phyloP scores from a whole-genome alignment of 148 eudicot species.

The Selenicereus undatus region DNA sequence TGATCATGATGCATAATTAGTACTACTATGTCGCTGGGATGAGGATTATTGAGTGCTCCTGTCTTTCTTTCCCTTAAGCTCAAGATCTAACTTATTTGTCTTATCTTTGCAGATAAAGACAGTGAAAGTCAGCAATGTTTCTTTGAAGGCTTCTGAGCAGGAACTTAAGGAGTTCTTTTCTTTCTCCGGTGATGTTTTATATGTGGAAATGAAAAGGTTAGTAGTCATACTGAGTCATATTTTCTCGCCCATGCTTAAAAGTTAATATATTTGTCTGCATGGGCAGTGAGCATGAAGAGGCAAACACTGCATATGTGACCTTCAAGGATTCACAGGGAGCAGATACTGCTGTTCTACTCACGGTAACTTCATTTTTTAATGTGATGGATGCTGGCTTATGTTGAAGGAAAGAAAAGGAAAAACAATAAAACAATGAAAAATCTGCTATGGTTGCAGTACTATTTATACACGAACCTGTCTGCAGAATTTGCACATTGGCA shows the following conservation, averaged over 20 bases:
- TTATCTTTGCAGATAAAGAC: conserved; percentile 45
- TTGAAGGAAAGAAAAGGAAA: too few species aligned
- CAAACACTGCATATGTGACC: conserved; percentile 78
- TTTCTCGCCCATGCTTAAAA: conserved; percentile 5
- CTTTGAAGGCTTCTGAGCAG: conserved; percentile 64
- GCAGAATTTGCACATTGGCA: neutral
- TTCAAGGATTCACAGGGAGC: conserved; percentile 88
- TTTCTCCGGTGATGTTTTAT: conserved; percentile 80
- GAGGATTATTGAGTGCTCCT: neutral
- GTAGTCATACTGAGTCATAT: neutral
- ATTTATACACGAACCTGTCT: neutral
- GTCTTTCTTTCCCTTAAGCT: neutral
- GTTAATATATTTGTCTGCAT: conserved; percentile 12
- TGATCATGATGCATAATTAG: too few species aligned
- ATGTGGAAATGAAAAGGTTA: conserved; percentile 80
- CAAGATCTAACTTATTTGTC: conserved; percentile 3
- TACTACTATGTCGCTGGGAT: too few species aligned
- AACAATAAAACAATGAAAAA: too few species aligned
- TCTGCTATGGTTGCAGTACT: neutral
- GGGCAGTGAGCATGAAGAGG: conserved; percentile 63
- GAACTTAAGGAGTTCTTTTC: conserved; percentile 90
- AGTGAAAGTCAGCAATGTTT: conserved; percentile 81
- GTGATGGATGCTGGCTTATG: neutral
- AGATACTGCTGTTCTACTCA: conserved; percentile 85
- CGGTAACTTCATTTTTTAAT: conserved; percentile 42